Conservation (phyloP, 805 yeast genomes). For the Yamadazyma ubonensis region DNA sequence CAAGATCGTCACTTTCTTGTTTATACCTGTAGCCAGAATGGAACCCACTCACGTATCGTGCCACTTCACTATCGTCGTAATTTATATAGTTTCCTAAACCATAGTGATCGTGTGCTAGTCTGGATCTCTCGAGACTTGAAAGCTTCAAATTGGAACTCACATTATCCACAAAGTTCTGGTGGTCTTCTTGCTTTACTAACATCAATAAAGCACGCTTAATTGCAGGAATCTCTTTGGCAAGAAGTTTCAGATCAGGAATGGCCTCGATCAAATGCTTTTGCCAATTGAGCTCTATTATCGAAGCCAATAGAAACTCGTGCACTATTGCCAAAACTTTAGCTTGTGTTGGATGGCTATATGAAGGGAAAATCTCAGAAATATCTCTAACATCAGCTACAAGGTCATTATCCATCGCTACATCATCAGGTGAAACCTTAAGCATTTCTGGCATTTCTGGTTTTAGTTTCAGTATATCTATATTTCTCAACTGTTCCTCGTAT, state of each 20-base stretch:
- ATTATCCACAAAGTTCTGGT: background rate
- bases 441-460: no score
- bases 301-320: slow-evolving; percentile 21
- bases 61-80: slow-evolving; percentile 30
- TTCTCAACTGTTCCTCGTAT: background rate
- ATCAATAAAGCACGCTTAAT: background rate
- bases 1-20: background rate
- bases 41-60: slow-evolving; percentile 18
- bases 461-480: no score
- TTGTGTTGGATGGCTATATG: slow-evolving; percentile 13
- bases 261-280: slow-evolving; percentile 18
- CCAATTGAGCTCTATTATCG: slow-evolving; percentile 31
- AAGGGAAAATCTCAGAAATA: slow-evolving; percentile 1
- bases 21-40: slow-evolving; percentile 2
- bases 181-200: background rate
- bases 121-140: background rate
- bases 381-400: background rate
- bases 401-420: background rate
- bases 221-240: slow-evolving; percentile 4
- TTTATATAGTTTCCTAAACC: slow-evolving; percentile 35
- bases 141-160: background rate
- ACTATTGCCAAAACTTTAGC: slow-evolving; percentile 9
- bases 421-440: no score
- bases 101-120: slow-evolving; percentile 14
- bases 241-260: slow-evolving; percentile 6